phyloP scores from a whole-genome alignment of 495 filamentous ascomycete genomes.

The Neurospora sp. region DNA sequence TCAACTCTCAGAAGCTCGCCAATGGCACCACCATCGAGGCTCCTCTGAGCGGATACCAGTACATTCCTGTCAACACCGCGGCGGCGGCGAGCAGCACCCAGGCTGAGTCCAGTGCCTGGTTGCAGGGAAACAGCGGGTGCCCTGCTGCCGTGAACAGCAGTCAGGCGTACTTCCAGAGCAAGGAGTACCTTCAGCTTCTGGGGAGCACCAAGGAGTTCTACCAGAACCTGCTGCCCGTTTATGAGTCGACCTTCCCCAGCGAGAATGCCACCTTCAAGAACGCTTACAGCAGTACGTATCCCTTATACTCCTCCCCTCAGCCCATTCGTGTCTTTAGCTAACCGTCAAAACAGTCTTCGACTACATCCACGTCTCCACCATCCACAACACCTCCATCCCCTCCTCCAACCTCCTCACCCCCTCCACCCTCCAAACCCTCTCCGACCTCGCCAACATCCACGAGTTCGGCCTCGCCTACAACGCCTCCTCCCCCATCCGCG shows the following conservation, averaged over 20 bases:
- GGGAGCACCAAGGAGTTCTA: conserved; percentile 55
- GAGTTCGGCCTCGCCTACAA: conserved; percentile 57
- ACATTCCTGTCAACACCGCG: conserved; percentile 49
- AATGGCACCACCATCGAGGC: conserved; percentile 47
- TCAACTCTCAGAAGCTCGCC: conserved; percentile 41
- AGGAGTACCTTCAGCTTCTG: conserved; percentile 42
- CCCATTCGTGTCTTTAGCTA: not conserved
- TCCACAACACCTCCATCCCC: conserved; percentile 59
- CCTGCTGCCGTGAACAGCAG: conserved; percentile 54
- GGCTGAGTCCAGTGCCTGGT: conserved; percentile 48
- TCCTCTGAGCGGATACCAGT: conserved; percentile 68
- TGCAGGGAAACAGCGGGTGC: conserved; percentile 53
- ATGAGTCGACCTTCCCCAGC: conserved; percentile 47
- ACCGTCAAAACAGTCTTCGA: conserved; percentile 52
- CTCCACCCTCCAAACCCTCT: conserved; percentile 45
- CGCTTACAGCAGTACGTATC: conserved; percentile 49
- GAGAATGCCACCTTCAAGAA: conserved; percentile 54
- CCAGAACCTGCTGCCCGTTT: conserved; percentile 46
- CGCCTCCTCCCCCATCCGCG: conserved; percentile 30
- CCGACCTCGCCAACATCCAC: conserved; percentile 55
- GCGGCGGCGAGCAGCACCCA: conserved; percentile 33
- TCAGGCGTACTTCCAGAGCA: conserved; percentile 58
- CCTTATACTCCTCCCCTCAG: not conserved
- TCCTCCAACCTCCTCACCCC: conserved; percentile 35
- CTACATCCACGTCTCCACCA: conserved; percentile 58